Evolutionary conservation across 176 grass and related monocot species (phyloP).

Genomic region (Poa pratensis): DNA sequence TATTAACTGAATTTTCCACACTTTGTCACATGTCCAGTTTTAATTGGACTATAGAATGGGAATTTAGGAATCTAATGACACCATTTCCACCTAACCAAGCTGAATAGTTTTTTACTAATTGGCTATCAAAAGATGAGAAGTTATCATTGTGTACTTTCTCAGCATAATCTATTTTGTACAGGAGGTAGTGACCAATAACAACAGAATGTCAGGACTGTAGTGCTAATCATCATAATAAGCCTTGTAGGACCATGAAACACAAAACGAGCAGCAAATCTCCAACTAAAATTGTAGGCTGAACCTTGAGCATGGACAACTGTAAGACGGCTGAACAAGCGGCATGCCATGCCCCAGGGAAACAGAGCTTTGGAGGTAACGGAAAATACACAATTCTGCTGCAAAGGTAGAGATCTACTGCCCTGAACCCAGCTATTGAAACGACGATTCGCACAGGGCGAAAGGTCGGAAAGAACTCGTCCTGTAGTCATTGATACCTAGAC

Average conservation of each 20-base stretch:
- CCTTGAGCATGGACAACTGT: conserved; percentile 34
- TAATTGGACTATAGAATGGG: neutral
- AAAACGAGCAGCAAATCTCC: neutral
- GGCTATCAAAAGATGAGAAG: neutral
- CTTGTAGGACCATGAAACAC: conserved; percentile 2
- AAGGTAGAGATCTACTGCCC: neutral
- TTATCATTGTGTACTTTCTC: neutral
- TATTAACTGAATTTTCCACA: conserved; percentile 19
- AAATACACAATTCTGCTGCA: neutral
- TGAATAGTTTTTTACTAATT: neutral
- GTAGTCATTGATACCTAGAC: conserved; percentile 24
- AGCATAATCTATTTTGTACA: neutral
- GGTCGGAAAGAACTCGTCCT: neutral
- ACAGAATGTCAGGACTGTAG: neutral
- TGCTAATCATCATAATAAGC: neutral
- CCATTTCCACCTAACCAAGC: neutral
- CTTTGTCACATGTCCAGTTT: neutral
- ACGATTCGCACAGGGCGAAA: neutral
- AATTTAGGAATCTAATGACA: neutral
- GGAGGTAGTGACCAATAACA: neutral
- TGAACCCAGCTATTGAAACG: neutral
- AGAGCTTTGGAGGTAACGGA: neutral
- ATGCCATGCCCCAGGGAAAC: neutral
- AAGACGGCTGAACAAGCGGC: neutral
- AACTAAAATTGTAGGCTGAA: conserved; percentile 9